Evolutionary conservation across 805 yeast genomes (phyloP).

Genomic region (Candida ortonii): DNA sequence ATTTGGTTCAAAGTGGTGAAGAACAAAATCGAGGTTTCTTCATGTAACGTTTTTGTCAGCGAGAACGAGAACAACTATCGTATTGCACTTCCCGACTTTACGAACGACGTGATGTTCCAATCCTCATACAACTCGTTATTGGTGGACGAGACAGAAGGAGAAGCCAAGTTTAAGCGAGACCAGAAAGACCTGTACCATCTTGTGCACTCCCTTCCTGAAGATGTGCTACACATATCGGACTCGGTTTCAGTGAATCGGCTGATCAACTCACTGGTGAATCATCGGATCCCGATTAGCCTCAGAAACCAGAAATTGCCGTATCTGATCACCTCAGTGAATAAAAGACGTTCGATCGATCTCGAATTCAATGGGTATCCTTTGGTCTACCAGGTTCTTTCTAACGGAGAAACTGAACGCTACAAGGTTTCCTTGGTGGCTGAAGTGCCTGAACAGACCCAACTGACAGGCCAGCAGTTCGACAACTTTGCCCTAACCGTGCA

Average conservation of each 20-base stretch:
- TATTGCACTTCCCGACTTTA: constrained; percentile 25
- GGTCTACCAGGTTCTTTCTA: constrained; percentile 27
- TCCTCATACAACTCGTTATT: constrained; percentile 29
- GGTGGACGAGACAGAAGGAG: constrained; percentile 17
- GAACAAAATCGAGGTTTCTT: constrained; percentile 17
- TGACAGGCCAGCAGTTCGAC: constrained; percentile 12
- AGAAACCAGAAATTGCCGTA: constrained; percentile 13
- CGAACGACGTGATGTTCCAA: constrained; percentile 31
- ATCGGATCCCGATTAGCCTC: constrained; percentile 15
- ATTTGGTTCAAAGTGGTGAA: constrained; percentile 30
- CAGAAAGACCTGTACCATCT: constrained; percentile 24
- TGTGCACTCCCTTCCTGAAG: constrained; percentile 22
- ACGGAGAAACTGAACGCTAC: constrained; percentile 24
- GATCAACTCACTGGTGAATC: constrained; percentile 16
- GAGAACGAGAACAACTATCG: constrained; percentile 29
- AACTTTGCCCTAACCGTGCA: constrained; percentile 8
- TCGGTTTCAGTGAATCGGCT: constrained; percentile 16
- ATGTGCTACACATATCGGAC: constrained; percentile 21
- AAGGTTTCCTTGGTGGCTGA: constrained; percentile 27
- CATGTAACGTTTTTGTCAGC: constrained; percentile 25
- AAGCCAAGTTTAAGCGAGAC: constrained; percentile 11
- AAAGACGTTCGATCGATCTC: constrained; percentile 28
- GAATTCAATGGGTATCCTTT: constrained; percentile 26
- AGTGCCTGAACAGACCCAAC: too few relatives aligned
- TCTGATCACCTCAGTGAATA: constrained; percentile 22